Percentiles rank a stretch among this genome's conserved stretches.
Conservation (phyloP, 805 yeast species). For the Saccharomyces kudriavzevii region DNA sequence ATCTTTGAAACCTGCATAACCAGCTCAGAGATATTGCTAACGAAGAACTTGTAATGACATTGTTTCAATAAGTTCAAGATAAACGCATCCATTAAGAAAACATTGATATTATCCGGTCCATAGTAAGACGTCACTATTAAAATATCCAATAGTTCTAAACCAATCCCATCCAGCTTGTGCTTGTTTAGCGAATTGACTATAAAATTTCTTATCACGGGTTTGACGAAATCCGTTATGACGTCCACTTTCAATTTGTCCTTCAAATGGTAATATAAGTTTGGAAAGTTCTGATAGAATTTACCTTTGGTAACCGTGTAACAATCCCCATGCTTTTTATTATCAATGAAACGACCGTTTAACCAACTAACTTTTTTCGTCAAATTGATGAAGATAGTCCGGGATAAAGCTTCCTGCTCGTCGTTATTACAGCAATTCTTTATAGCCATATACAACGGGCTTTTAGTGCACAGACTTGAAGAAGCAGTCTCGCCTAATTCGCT, state of each 20-base stretch:
- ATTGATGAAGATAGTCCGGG: conserved; percentile 5
- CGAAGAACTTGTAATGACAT: not conserved
- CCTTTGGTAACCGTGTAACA: conserved; percentile 1
- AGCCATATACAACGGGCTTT: conserved; percentile 1
- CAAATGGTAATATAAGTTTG: conserved; percentile 12
- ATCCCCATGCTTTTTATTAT: not conserved
- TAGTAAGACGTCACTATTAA: conserved; percentile 9
- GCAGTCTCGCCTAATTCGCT: not conserved
- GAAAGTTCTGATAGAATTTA: conserved; percentile 4
- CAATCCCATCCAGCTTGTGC: conserved; percentile 8
- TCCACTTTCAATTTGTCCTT: conserved; percentile 6
- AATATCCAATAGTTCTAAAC: conserved; percentile 13
- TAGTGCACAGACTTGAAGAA: not conserved
- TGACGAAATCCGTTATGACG: conserved; percentile 9
- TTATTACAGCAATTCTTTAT: conserved; percentile 4
- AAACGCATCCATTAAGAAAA: not conserved
- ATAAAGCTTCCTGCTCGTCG: conserved; percentile 1
- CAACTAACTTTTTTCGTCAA: conserved; percentile 2
- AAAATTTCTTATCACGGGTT: conserved; percentile 9
- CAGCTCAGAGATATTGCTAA: not conserved
- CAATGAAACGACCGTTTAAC: not conserved
- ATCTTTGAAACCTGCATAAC: not conserved
- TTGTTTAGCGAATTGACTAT: conserved; percentile 4
- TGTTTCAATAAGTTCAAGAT: not conserved
- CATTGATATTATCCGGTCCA: not conserved